Evolutionary conservation across 1,139 yeast species (phyloP), one percentile per base, ranked within the genome.

Genomic region (Suhomyces choctaworum): DNA sequence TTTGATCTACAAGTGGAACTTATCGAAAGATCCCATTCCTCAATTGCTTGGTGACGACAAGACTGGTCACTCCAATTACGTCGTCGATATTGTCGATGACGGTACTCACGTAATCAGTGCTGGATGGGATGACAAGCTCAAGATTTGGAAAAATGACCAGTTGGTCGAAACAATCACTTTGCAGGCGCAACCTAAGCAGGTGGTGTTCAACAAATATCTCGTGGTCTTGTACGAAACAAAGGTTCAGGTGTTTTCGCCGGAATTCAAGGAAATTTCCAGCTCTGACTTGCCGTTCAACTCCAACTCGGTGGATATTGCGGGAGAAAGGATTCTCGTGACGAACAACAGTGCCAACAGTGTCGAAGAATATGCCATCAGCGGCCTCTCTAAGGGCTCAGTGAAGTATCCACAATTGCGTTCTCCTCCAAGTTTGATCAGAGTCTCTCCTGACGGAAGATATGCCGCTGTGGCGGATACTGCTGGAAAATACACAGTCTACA

Each of bases 51-150:
- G 63, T 22, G 44, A 47, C 5, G 46, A 58, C 10, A 64, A 67
- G 14, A 49, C 60, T 5, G 63, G 66, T 8, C 92, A 85, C 55
- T 50, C 71, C 1, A 84, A 83, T 50, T 70, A 80, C 47, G 70
- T 87, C 23, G 77, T 73, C 30, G 81, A 65, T 22, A 53, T 73
- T 22, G 50, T 54, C 16, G 46, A 43, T 26, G 58, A 48, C 8
- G 51, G 50, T 15, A 54, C 54, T 2, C 41, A 46, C 2, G 45
- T 79, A 9, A 62, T 74, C 37, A 73, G 94, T 13, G 66, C 80
- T 20, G 95, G 90, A 1, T 90, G 97, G 97, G 98, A 92, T 58
- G 95, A 88, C 53, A 75, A 77, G n/a, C 51, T 89, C 32, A 77
- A 75, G 51, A 50, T 65, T 3, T 64, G 83, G 60, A 49, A 56